Base-by-base conservation (phyloP, 2,329 filamentous ascomycete genomes). In the Talaromyces sp. region DNA sequence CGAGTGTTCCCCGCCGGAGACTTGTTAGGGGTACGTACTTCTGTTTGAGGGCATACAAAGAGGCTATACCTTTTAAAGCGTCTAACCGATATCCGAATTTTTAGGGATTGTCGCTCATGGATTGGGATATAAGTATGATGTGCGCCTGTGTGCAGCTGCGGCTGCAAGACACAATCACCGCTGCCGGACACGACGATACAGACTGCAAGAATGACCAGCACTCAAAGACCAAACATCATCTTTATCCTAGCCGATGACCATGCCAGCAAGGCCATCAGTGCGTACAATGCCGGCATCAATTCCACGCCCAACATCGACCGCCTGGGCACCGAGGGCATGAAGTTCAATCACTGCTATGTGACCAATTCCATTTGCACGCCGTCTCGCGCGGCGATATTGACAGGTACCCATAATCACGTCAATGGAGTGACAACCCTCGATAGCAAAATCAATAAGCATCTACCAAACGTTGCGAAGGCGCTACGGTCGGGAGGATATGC, bases 201-300 rank as follows among this genome's bases (percentile, higher is more conserved):
- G 15, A 36, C 15, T 36, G 33, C 13, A 17, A 36, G 33, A 4
- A 36, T 36, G 33, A 17, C 33, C 17, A 36, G 33, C 15, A 15
- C 13, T 13, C 15, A 15, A 36, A 36, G 33, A 4, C 67, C 67
- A 17, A 69, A 68, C n/a, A 78, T 81, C 60, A 62, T 84, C 59
- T 84, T 84, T 70, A 82, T 84, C 68, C 81, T 84, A 79, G 81
- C 81, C 0, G 81, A 84, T 69, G 81, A 83, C 70, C 81, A 84
- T 72, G 81, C 81, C 8, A 71, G 78, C 51, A 83, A 84, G 65
- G 72, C 80, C 17, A 82, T 82, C 55, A 75, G 72, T 19, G 74
- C 72, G 62, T 83, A 84, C 47, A 81, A 81, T 2, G 79, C 80
- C 1, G 79, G 77, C 4, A 82, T 84, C 66, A 84, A 83, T 66